Percentiles rank a stretch among this genome's conserved stretches.
Conservation (phyloP, 768 basidiomycete species). For the Gymnopilus junonius region DNA sequence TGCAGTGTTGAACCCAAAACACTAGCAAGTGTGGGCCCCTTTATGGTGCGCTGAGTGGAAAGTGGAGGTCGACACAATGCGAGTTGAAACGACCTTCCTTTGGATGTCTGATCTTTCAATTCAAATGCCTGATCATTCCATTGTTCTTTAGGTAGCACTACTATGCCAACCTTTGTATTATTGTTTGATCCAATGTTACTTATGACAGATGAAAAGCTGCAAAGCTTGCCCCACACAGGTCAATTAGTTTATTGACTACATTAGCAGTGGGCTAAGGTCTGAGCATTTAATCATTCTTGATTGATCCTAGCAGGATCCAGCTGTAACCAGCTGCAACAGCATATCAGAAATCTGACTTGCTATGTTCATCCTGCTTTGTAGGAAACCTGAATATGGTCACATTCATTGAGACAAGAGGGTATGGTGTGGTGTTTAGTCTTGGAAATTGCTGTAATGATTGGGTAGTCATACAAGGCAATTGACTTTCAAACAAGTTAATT, state of each 20-base stretch:
- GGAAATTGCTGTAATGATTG: constrained; percentile 63
- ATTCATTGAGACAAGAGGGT: constrained; percentile 40
- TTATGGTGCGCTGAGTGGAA: constrained; percentile 66
- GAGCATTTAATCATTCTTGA: constrained; percentile 71
- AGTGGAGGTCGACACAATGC: constrained; percentile 76
- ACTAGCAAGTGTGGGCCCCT: constrained; percentile 66
- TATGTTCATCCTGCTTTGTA: constrained; percentile 48
- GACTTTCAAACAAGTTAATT: constrained; percentile 11
- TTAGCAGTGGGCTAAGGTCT: constrained; percentile 85
- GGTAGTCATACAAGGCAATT: constrained; percentile 36
- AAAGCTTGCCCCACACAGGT: constrained; percentile 68
- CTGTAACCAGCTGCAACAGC: constrained; percentile 57
- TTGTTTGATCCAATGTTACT: background rate
- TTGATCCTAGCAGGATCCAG: constrained; percentile 66
- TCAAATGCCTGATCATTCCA: no score
- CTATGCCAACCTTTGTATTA: background rate
- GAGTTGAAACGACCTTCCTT: constrained; percentile 79
- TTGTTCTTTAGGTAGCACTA: background rate
- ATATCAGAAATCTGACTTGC: constrained; percentile 66
- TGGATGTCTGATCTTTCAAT: constrained; percentile 76
- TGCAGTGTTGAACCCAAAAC: constrained; percentile 72
- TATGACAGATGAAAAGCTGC: constrained; percentile 60
- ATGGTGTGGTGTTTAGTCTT: constrained; percentile 41
- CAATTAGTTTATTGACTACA: constrained; percentile 19
- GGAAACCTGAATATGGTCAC: constrained; percentile 45